Evolutionary conservation across 1,284 basidiomycete species (phyloP), one percentile per base, ranked within the genome.

Genomic region (Boletus smithii): DNA sequence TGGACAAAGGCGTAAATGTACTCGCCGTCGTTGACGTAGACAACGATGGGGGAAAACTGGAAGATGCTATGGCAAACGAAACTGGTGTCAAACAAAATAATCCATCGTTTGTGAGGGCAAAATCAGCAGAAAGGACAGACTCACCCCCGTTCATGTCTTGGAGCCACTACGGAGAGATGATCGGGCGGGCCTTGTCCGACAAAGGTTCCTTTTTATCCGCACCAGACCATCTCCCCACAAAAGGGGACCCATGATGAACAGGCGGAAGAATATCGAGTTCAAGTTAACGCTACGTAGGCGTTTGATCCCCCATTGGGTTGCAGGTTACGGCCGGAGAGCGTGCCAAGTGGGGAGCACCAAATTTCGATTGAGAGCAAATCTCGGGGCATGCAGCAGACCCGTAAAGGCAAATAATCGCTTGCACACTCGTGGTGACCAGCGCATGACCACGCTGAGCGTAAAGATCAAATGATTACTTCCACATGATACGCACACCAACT

Each of bases 301-400:
- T n/a, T 8, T 22, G 39, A 16, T 10, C n/a, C 3, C n/a, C 22
- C 36, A 34, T 20, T 34, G 17, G 17, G 38, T n/a, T 22, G 36
- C 16, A 26, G 20, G 5, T 7, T 24, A 24, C 23, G 23, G n/a
- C n/a, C 8, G 23, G 23, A 24, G 8, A 24, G 7, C 23, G 8
- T 24, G n/a, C 23, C 23, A 24, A 24, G 23, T 7, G 23, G 23
- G 23, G n/a, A n/a, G n/a, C n/a, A n/a, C n/a, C n/a, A n/a, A n/a
- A n/a, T n/a, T n/a, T n/a, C n/a, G n/a, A n/a, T 46, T 35, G 43
- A 48, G 23, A 42, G 32, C 18, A 37, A 38, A 44, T 53, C 38
- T 34, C 29, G 16, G 34, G 51, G 16, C 30, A 20, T 18, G 16
- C 11, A 5, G 10, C 9, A 32, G 29, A 17, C 26, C 37, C 13